Evolutionary conservation across 371 early-diverging fungal species (phyloP).

Genomic region (Funneliformis caledonium): DNA sequence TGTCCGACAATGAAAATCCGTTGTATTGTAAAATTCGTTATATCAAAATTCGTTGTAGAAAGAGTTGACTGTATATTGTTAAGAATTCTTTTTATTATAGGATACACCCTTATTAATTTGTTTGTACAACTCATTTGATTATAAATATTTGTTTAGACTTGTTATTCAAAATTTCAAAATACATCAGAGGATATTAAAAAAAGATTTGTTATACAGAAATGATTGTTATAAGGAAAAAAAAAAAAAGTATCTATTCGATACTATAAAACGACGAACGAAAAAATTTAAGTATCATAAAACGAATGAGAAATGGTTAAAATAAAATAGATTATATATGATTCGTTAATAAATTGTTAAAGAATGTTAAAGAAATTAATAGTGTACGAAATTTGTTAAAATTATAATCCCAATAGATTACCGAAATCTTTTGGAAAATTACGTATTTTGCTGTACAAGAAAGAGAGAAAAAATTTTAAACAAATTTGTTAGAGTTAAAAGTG

Average conservation of each 20-base stretch:
- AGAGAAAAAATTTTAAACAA: neutral
- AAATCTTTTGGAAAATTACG: neutral
- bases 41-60: too few species aligned
- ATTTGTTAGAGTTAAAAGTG: neutral
- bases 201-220: neutral
- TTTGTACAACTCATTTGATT: constrained; percentile 1
- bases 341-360: too few species aligned
- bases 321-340: neutral
- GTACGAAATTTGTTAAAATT: too few species aligned
- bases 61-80: neutral
- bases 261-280: neutral
- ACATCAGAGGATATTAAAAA: neutral
- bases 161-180: neutral
- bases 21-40: too few species aligned
- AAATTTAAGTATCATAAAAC: neutral
- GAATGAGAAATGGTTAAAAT: neutral
- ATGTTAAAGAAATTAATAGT: neutral
- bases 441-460: neutral
- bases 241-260: neutral
- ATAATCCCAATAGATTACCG: neutral
- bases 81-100: neutral
- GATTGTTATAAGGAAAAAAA: neutral
- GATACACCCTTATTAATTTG: neutral
- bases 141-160: neutral
- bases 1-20: too few species aligned